Conservation (phyloP, 176 grass and related monocot genomes). For the Saccharum spontaneum region DNA sequence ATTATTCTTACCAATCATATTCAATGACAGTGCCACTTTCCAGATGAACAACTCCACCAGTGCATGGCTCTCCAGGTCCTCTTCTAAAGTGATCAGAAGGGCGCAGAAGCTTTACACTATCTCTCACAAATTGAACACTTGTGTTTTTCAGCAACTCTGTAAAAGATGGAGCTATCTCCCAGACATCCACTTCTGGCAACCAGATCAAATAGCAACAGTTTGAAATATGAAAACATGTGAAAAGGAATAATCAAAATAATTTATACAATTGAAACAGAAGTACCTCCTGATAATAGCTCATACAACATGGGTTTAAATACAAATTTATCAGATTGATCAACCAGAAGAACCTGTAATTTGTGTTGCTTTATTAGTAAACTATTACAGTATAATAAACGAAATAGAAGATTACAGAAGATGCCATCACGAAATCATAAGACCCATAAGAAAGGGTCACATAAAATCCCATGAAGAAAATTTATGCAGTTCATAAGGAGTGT, state of each 20-base stretch:
- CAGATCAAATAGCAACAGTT: conserved; percentile 29
- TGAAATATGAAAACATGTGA: conserved; percentile 28
- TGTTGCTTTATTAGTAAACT: conserved; percentile 20
- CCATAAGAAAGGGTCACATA: background rate
- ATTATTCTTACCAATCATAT: conserved; percentile 85
- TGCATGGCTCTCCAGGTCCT: conserved; percentile 44
- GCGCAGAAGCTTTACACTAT: conserved; percentile 72
- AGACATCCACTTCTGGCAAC: conserved; percentile 88
- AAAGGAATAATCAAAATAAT: background rate
- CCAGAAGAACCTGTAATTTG: conserved; percentile 65
- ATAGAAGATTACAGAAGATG: background rate
- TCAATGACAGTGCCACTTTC: conserved; percentile 90
- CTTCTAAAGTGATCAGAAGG: conserved; percentile 76
- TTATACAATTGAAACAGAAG: conserved; percentile 20
- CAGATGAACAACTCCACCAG: conserved; percentile 81
- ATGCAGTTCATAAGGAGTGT: background rate
- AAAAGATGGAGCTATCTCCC: conserved; percentile 94
- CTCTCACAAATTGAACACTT: conserved; percentile 81
- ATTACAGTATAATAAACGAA: background rate
- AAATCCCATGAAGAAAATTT: background rate
- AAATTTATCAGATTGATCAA: conserved; percentile 97
- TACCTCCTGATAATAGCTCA: conserved; percentile 93
- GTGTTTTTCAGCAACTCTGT: conserved; percentile 78
- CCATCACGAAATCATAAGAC: background rate
- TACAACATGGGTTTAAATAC: conserved; percentile 98